Evolutionary conservation across 208 protist genomes (phyloP).

Genomic region (Phytomonas serpens): DNA sequence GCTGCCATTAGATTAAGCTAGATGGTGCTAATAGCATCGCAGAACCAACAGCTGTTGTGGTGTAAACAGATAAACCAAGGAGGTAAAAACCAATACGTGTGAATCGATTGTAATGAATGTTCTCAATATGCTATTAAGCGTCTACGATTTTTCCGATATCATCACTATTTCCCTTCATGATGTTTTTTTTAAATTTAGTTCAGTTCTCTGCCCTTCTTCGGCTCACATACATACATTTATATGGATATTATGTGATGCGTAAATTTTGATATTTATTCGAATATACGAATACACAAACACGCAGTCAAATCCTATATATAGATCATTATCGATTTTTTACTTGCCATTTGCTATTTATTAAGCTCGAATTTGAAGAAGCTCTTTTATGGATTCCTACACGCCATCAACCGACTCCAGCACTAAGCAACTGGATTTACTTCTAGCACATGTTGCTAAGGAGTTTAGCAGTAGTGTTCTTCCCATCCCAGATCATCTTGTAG

Average conservation of each 20-base stretch:
- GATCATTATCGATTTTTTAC: neutral
- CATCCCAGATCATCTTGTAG: conserved; percentile 1
- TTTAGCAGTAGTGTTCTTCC: neutral
- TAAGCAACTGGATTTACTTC: neutral
- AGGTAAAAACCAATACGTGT: neutral
- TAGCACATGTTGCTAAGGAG: neutral
- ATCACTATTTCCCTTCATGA: neutral
- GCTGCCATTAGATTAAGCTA: neutral
- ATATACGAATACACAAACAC: neutral
- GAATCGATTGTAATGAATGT: neutral
- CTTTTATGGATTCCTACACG: neutral
- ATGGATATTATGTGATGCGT: no score
- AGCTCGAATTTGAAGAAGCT: neutral
- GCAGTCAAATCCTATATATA: neutral
- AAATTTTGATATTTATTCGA: neutral
- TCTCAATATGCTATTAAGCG: neutral
- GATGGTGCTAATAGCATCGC: neutral
- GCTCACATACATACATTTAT: neutral
- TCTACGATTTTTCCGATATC: neutral
- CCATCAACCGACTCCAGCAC: neutral
- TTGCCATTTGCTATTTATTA: neutral
- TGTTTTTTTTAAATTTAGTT: neutral
- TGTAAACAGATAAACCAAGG: neutral
- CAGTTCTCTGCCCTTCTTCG: neutral
- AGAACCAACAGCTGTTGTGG: neutral